Evolutionary conservation across 2,329 filamentous ascomycete species (phyloP).

Genomic region (Aspergillus ochraceoroseus): DNA sequence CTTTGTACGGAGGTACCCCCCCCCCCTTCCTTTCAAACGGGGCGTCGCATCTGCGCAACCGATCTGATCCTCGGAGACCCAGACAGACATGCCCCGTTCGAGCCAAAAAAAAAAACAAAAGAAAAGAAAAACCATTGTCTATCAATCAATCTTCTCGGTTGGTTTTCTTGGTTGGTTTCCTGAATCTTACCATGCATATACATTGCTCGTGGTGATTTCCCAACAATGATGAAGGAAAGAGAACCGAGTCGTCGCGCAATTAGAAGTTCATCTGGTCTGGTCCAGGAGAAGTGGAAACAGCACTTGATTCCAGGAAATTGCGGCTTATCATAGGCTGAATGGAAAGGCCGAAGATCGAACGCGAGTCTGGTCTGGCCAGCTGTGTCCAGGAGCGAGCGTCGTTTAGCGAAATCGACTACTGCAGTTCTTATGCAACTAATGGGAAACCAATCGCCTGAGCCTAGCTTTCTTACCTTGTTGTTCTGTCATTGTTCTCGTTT

Average conservation of each 20-base stretch:
- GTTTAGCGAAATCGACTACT: slow-evolving; percentile 14
- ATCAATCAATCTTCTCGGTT: too few species aligned
- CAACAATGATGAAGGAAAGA: background rate
- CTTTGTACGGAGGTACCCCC: too few species aligned
- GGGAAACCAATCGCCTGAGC: background rate
- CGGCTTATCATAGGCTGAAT: slow-evolving; percentile 2
- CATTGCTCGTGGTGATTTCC: background rate
- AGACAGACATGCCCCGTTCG: too few species aligned
- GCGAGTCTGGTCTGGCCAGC: slow-evolving; percentile 12
- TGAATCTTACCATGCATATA: background rate
- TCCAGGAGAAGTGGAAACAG: background rate
- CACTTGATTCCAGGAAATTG: background rate
- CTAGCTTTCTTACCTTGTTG: background rate
- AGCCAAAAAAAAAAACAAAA: too few species aligned
- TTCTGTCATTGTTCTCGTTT: background rate
- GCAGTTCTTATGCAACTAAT: slow-evolving; percentile 7
- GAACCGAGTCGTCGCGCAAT: slow-evolving; percentile 6
- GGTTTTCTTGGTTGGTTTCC: slow-evolving; percentile 7
- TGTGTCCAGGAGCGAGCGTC: slow-evolving; percentile 3
- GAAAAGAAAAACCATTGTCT: too few species aligned
- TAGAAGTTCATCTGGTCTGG: too few species aligned
- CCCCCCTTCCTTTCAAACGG: too few species aligned
- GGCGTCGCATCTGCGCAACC: too few species aligned
- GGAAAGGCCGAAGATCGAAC: slow-evolving; percentile 1
- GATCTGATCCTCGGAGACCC: too few species aligned